Percentiles rank a stretch among this genome's conserved stretches.
Conservation (phyloP, 305 asterid genomes). For the Caryopteris hybrid region DNA sequence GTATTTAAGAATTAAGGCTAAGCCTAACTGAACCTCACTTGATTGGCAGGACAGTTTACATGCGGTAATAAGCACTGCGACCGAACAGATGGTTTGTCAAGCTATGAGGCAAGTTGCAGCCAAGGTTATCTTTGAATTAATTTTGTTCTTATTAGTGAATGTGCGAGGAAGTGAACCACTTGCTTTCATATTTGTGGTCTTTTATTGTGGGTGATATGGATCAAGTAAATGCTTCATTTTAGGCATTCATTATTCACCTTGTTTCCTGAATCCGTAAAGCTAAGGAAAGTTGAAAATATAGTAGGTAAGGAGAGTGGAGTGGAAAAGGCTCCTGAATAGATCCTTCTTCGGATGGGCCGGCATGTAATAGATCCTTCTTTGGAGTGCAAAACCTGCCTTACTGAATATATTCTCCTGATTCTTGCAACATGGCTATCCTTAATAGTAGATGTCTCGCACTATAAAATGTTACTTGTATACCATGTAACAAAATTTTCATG, state of each 20-base stretch:
- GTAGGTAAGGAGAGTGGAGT: background rate
- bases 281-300: background rate
- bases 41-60: constrained; percentile 81
- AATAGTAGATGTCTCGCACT: background rate
- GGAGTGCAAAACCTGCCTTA: too few relatives aligned
- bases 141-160: constrained; percentile 3
- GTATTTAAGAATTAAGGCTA: constrained; percentile 3
- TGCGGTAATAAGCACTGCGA: constrained; percentile 93
- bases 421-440: background rate
- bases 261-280: background rate
- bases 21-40: constrained; percentile 27
- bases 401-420: too few relatives aligned
- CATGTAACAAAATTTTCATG: too few relatives aligned
- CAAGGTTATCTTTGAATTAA: constrained; percentile 16
- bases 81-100: constrained; percentile 59
- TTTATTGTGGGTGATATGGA: background rate
- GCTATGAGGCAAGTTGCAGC: constrained; percentile 79
- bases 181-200: background rate
- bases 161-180: background rate
- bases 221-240: background rate
- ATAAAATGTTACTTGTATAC: background rate
- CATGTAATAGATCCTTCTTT: too few relatives aligned
- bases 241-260: background rate
- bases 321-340: background rate
- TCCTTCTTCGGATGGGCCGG: too few relatives aligned